phyloP scores from a whole-genome alignment of 2,329 filamentous ascomycete genomes.

The Ophidiomyces ophidiicola region DNA sequence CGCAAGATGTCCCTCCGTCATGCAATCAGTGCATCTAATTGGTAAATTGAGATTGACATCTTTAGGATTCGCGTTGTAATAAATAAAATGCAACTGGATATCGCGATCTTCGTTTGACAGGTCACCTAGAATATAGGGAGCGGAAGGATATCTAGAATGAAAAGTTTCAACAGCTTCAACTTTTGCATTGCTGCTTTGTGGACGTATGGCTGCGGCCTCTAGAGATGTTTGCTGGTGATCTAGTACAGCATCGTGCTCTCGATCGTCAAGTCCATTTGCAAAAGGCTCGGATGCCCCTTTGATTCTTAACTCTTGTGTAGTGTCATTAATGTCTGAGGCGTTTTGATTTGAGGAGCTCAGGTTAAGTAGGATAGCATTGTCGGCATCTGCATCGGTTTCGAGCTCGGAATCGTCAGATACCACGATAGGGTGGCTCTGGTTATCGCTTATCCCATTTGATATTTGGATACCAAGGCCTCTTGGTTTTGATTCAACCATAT shows the following conservation, averaged over 20 bases:
- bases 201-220: background rate
- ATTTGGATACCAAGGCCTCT: too few species aligned
- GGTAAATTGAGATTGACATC: slow-evolving; percentile 32
- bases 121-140: slow-evolving; percentile 28
- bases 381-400: slow-evolving; percentile 25
- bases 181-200: slow-evolving; percentile 19
- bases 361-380: slow-evolving; percentile 35
- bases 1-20: slow-evolving; percentile 32
- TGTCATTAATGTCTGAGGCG: background rate
- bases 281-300: background rate
- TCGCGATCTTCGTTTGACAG: slow-evolving; percentile 30
- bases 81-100: slow-evolving; percentile 29
- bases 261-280: background rate
- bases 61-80: slow-evolving; percentile 28
- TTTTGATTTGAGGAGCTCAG: slow-evolving; percentile 15
- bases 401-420: slow-evolving; percentile 22
- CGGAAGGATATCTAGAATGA: slow-evolving; percentile 24
- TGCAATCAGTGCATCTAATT: slow-evolving; percentile 33
- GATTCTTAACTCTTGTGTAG: background rate
- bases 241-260: background rate
- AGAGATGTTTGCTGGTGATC: background rate
- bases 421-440: slow-evolving; percentile 16
- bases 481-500: too few species aligned
- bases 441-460: background rate
- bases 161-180: slow-evolving; percentile 26